A percentile compares a stretch with the other conserved stretches of the same genome.
These are phyloP conservation scores for Penicillium sp. DNA, from an alignment of 2,329 filamentous ascomycete genomes.

Conservation along the genomic window DNA sequence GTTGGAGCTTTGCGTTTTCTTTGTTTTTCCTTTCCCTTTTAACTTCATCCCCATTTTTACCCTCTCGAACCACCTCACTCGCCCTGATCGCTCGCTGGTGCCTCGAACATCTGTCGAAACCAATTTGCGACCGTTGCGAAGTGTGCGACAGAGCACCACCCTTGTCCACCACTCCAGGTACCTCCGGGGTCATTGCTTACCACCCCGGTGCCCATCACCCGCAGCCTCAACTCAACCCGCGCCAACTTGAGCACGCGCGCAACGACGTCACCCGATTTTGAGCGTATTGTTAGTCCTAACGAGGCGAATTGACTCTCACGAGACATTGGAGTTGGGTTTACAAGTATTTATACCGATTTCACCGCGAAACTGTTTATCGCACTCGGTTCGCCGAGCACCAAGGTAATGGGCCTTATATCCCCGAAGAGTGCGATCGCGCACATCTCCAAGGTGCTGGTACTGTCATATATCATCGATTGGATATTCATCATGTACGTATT, in stretches of 20 bases:
- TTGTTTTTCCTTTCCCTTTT: not conserved
- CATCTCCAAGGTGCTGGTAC: conserved; percentile 55
- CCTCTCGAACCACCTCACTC: not conserved
- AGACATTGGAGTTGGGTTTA: not conserved
- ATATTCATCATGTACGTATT: conserved; percentile 58
- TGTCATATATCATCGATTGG: conserved; percentile 76
- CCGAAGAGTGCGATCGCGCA: conserved; percentile 7
- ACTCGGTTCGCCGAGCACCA: not conserved
- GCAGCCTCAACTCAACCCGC: not conserved
- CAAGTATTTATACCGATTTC: not conserved
- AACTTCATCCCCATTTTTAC: not conserved
- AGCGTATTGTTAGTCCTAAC: not conserved
- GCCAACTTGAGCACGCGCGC: not conserved
- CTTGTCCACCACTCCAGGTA: not conserved
- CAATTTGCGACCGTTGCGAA: not conserved
- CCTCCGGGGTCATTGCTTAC: conserved; percentile 6
- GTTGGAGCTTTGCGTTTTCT: not conserved
- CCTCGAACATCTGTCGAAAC: not conserved
- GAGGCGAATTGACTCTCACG: not conserved
- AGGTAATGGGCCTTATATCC: not conserved
- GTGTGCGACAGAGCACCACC: not conserved
- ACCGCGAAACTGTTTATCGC: not conserved
- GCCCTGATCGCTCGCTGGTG: not conserved
- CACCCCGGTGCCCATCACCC: not conserved
- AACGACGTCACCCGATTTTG: not conserved